Evolutionary conservation across 257 asterid genomes (phyloP).

Genomic region (Fraxinus quadrangulata): DNA sequence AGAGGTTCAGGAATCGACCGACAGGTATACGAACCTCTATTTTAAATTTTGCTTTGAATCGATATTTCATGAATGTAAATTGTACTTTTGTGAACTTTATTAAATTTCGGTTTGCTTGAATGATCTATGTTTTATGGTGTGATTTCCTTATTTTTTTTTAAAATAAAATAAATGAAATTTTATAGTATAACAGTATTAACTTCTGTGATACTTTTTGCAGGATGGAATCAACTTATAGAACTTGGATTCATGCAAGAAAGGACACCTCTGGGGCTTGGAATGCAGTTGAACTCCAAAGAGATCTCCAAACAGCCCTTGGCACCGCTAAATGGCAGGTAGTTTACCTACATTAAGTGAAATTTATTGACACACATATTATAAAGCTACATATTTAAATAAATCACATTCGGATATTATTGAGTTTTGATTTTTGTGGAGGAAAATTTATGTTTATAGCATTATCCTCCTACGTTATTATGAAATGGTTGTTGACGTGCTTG

Average conservation of each 20-base stretch:
- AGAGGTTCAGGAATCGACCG: constrained; percentile 95
- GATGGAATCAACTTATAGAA: constrained; percentile 93
- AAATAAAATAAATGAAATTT: not conserved
- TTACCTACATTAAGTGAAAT: constrained; percentile 12
- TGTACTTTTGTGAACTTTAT: not conserved
- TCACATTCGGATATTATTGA: not conserved
- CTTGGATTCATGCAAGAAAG: constrained; percentile 78
- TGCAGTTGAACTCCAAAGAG: constrained; percentile 69
- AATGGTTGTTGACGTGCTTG: constrained; percentile 11
- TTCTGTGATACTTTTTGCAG: constrained; percentile 40
- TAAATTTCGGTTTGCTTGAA: not conserved
- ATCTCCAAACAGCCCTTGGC: constrained; percentile 78
- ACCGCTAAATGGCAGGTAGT: constrained; percentile 95
- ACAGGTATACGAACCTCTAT: constrained; percentile 49
- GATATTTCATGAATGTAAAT: constrained; percentile 13
- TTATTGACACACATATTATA: not conserved
- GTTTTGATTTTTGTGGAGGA: not conserved
- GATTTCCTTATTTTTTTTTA: not conserved
- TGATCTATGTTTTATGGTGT: not conserved
- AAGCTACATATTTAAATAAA: not conserved
- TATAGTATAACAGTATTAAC: constrained; percentile 9
- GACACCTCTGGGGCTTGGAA: constrained; percentile 64
- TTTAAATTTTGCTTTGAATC: not conserved
- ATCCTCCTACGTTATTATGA: constrained; percentile 9
- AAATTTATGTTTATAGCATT: not conserved